A percentile compares a stretch with the other conserved stretches of the same genome.
phyloP scores from a whole-genome alignment of 2,329 filamentous ascomycete genomes.

The Lecanoromycetidae sp. region DNA sequence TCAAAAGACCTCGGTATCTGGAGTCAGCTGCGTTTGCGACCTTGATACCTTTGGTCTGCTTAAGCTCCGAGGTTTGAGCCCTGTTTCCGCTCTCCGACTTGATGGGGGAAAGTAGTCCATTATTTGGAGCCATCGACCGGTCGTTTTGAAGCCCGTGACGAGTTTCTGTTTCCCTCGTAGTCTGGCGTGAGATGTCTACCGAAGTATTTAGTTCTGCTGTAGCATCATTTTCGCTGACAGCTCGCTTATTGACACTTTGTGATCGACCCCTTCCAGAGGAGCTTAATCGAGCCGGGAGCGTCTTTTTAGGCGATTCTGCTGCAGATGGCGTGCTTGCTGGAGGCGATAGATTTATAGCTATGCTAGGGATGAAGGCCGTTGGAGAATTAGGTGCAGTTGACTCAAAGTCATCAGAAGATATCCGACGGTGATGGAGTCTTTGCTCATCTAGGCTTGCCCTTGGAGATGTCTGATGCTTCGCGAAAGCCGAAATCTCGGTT shows the following conservation, averaged over 20 bases:
- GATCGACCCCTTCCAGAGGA: slow-evolving; percentile 26
- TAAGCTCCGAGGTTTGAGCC: slow-evolving; percentile 21
- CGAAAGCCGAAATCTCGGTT: slow-evolving; percentile 3
- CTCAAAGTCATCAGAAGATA: slow-evolving; percentile 35
- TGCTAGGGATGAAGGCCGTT: slow-evolving; percentile 41
- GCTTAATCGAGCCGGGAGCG: slow-evolving; percentile 31
- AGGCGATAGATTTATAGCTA: slow-evolving; percentile 52
- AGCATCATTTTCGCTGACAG: slow-evolving; percentile 31
- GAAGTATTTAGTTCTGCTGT: slow-evolving; percentile 12
- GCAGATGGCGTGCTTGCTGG: slow-evolving; percentile 51
- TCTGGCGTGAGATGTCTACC: slow-evolving; percentile 1
- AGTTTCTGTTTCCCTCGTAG: slow-evolving; percentile 6
- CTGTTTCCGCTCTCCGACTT: slow-evolving; percentile 13
- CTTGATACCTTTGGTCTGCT: slow-evolving; percentile 21
- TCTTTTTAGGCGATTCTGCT: slow-evolving; percentile 44
- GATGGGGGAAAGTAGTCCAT: slow-evolving; percentile 13
- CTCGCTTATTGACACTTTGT: slow-evolving; percentile 28
- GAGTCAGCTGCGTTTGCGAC: slow-evolving; percentile 36
- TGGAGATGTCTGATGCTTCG: not conserved
- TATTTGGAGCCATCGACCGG: not conserved
- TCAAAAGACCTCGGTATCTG: slow-evolving; percentile 63
- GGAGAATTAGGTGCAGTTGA: slow-evolving; percentile 34
- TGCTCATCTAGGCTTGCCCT: slow-evolving; percentile 39
- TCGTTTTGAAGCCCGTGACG: not conserved
- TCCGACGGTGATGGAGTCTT: slow-evolving; percentile 35